Evolutionary conservation across 2,329 filamentous ascomycete species (phyloP).

Genomic region (Bipolaris sorokiniana): DNA sequence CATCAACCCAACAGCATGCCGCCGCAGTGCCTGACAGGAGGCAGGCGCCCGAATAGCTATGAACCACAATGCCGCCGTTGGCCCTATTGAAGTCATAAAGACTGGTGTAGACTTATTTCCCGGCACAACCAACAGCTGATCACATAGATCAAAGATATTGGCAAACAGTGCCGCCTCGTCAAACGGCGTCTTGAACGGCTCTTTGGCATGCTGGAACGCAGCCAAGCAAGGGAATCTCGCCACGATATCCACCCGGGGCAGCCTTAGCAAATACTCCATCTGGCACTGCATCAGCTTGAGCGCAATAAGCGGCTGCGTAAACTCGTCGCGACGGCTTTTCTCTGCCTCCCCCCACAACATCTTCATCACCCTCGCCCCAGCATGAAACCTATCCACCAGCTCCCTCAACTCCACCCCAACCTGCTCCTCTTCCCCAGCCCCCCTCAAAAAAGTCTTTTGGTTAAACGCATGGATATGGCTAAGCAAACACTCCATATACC

Average conservation of each 20-base stretch:
- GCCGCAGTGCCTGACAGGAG: conserved; percentile 26
- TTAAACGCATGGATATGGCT: conserved; percentile 37
- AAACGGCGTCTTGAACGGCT: conserved; percentile 25
- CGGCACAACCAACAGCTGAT: conserved; percentile 14
- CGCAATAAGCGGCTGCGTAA: conserved; percentile 11
- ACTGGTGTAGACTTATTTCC: conserved; percentile 23
- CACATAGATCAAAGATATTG: conserved; percentile 27
- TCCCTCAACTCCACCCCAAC: conserved; percentile 11
- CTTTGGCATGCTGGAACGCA: conserved; percentile 12
- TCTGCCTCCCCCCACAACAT: conserved; percentile 9
- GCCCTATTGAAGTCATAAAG: conserved; percentile 34
- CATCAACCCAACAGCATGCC: conserved; percentile 34
- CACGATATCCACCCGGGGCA: conserved; percentile 17
- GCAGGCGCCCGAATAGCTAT: conserved; percentile 32
- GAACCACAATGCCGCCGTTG: conserved; percentile 36
- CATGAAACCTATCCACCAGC: conserved; percentile 16
- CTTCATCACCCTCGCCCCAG: conserved; percentile 12
- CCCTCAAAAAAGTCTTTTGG: conserved; percentile 20
- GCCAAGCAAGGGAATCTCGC: conserved; percentile 15
- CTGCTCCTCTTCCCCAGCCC: conserved; percentile 21
- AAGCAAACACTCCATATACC: conserved; percentile 31
- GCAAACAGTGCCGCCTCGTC: conserved; percentile 23
- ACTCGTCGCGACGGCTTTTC: conserved; percentile 1
- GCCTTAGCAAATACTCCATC: conserved; percentile 22
- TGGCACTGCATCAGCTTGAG: conserved; percentile 21